A percentile compares a stretch with the other conserved stretches of the same genome.
Evolutionary conservation across 345 rosid genomes (phyloP).

Genomic region (Boechera stricta): DNA sequence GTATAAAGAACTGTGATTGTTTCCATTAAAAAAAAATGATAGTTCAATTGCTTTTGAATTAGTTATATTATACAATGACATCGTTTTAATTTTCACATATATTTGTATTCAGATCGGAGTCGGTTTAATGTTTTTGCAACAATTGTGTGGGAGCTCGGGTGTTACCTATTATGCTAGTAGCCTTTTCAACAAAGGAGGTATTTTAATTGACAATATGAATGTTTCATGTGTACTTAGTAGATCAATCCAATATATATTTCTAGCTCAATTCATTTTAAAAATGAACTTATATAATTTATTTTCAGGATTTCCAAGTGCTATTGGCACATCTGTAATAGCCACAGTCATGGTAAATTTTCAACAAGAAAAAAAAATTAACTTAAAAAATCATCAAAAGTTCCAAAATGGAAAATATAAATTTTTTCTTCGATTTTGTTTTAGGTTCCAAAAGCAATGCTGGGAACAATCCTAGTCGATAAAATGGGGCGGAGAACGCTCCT

Average conservation of each 20-base stretch:
- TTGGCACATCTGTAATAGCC: slow-evolving; percentile 48
- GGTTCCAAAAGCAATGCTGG: slow-evolving; percentile 48
- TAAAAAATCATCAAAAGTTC: neutral
- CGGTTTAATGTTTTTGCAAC: slow-evolving; percentile 50
- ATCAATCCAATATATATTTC: neutral
- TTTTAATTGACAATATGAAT: neutral
- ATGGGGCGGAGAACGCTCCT: slow-evolving; percentile 50
- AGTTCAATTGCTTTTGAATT: neutral
- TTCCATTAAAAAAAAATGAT: neutral
- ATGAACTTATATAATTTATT: neutral
- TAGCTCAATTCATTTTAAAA: neutral
- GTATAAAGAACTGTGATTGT: neutral
- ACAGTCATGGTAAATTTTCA: slow-evolving; percentile 43
- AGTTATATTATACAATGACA: neutral
- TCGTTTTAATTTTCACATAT: neutral
- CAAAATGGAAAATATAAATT: neutral
- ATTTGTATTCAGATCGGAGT: slow-evolving; percentile 44
- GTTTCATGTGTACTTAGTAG: slow-evolving; percentile 5
- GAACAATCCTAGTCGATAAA: slow-evolving; percentile 47
- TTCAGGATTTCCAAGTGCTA: slow-evolving; percentile 48
- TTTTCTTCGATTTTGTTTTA: neutral
- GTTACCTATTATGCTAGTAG: slow-evolving; percentile 46
- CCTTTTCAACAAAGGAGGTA: slow-evolving; percentile 48
- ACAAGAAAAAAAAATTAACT: neutral
- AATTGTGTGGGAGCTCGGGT: slow-evolving; percentile 45